These are phyloP conservation scores for Telopea speciosissima DNA, from an alignment of 177 flowering plant genomes.

Conservation along the genomic window DNA sequence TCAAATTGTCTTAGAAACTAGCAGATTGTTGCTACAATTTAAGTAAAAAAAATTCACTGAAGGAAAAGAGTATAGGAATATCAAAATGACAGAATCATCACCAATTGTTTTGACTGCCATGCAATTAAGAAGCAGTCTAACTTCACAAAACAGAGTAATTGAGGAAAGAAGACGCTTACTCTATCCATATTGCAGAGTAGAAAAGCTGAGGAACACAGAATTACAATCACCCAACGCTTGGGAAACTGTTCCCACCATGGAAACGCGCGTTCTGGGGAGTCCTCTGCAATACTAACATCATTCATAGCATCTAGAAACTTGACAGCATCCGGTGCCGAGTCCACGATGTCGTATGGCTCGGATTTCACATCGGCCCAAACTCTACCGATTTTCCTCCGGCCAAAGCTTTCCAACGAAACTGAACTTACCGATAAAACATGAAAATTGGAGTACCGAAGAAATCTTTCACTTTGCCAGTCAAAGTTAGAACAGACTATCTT, in stretches of 20 bases:
- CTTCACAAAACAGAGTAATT: background rate
- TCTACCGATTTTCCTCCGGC: constrained; percentile 23
- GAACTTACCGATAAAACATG: constrained; percentile 18
- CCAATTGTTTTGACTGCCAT: background rate
- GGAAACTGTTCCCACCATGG: constrained; percentile 87
- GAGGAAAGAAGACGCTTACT: constrained; percentile 32
- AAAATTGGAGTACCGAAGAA: constrained; percentile 8
- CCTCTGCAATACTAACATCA: constrained; percentile 26
- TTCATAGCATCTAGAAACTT: constrained; percentile 27
- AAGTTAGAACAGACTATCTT: constrained; percentile 11
- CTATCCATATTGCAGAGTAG: constrained; percentile 98
- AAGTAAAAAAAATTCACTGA: background rate
- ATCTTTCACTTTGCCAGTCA: constrained; percentile 5
- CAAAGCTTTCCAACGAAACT: background rate
- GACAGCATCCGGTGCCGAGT: constrained; percentile 28
- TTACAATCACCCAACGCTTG: constrained; percentile 85
- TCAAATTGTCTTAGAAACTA: too few species aligned
- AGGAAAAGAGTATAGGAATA: background rate
- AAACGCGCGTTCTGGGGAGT: constrained; percentile 17
- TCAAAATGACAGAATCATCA: background rate
- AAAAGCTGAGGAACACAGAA: constrained; percentile 89
- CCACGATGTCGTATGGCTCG: constrained; percentile 35
- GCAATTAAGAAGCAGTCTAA: background rate
- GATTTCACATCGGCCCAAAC: constrained; percentile 55
- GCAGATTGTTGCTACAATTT: too few species aligned